These are phyloP conservation scores for Chaetomidium leptoderma DNA, from an alignment of 495 filamentous ascomycete genomes.

Conservation along the genomic window DNA sequence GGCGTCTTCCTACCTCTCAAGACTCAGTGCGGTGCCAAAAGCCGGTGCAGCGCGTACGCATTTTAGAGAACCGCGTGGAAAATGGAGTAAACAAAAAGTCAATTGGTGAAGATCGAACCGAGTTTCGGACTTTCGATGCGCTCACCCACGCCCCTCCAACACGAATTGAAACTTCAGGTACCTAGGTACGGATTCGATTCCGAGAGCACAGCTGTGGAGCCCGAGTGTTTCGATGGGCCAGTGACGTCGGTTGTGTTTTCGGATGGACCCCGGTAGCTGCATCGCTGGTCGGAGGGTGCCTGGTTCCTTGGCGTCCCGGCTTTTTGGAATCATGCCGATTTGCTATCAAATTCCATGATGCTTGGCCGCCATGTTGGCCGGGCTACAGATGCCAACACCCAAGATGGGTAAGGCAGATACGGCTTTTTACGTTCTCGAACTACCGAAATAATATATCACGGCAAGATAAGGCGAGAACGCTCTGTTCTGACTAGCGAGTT, in stretches of 20 bases:
- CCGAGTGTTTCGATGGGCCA: background rate
- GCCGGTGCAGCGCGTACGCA: constrained; percentile 1
- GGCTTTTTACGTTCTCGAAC: no score
- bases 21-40: constrained; percentile 1
- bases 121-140: no score
- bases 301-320: constrained; percentile 6
- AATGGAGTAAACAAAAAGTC: background rate
- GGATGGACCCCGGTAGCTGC: constrained; percentile 7
- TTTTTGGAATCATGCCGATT: background rate
- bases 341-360: background rate
- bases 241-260: constrained; percentile 24
- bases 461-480: no score
- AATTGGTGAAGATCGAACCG: background rate
- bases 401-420: no score
- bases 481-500: no score
- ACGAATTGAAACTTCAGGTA: constrained; percentile 2
- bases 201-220: constrained; percentile 6
- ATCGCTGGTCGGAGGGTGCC: constrained; percentile 1
- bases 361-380: no score
- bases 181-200: no score
- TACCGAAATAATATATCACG: no score
- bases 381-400: no score
- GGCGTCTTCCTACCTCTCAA: constrained; percentile 8
- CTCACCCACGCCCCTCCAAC: background rate
- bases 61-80: constrained; percentile 1